A percentile compares a stretch with the other conserved stretches of the same genome.
Conservation (phyloP, 202 grass and related monocot genomes). For the Carex sylvatica region DNA sequence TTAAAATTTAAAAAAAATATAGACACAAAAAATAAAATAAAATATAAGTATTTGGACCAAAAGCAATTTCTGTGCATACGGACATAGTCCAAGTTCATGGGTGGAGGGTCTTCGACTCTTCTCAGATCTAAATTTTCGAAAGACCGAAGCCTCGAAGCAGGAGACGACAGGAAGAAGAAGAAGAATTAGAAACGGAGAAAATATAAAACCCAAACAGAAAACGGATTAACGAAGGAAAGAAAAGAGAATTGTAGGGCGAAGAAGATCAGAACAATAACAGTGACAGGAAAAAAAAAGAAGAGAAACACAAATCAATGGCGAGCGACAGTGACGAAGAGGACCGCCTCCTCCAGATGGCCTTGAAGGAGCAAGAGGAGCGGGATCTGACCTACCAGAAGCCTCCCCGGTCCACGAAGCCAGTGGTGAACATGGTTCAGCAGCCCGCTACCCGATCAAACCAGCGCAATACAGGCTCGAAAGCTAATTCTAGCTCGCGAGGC, state of each 20-base stretch:
- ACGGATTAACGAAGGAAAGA: not conserved
- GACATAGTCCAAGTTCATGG: not conserved
- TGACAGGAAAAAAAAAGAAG: not conserved
- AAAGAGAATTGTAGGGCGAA: not conserved
- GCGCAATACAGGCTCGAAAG: constrained; percentile 21
- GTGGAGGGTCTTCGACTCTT: not conserved
- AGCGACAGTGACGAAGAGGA: constrained; percentile 98
- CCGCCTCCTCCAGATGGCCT: constrained; percentile 96
- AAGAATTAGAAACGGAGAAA: not conserved
- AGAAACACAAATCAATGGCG: constrained; percentile 47
- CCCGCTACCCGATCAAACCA: constrained; percentile 37
- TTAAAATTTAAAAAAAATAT: no score
- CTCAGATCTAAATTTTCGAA: constrained; percentile 18
- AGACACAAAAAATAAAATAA: no score
- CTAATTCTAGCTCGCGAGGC: constrained; percentile 29
- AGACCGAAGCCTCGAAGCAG: not conserved
- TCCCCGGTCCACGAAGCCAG: constrained; percentile 54
- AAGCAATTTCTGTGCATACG: not conserved
- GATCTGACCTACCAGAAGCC: constrained; percentile 91
- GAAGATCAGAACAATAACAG: not conserved
- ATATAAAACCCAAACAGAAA: not conserved
- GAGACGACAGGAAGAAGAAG: not conserved
- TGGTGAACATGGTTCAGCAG: constrained; percentile 86
- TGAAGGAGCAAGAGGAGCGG: constrained; percentile 88
- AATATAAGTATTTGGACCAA: no score